phyloP scores from a whole-genome alignment of 805 yeast species.

The Spathaspora boniae region DNA sequence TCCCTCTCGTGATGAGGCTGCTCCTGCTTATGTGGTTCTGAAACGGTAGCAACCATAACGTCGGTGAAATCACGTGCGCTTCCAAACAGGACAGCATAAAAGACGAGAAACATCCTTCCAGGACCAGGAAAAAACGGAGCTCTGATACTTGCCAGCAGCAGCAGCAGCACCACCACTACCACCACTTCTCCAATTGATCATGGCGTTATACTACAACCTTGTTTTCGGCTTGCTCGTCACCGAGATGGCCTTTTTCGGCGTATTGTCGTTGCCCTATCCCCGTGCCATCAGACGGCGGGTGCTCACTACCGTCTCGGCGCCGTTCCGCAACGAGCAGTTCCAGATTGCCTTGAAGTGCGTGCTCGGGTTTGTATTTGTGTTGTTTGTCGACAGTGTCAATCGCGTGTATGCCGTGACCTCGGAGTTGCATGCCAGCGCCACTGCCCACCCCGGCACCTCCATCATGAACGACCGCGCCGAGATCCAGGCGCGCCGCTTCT shows the following conservation, averaged over 20 bases:
- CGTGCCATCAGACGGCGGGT: slow-evolving; percentile 65
- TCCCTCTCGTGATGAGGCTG: too few relatives aligned
- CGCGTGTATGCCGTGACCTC: slow-evolving; percentile 67
- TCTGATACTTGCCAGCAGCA: too few relatives aligned
- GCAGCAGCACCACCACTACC: too few relatives aligned
- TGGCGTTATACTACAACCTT: slow-evolving; percentile 44
- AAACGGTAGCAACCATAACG: too few relatives aligned
- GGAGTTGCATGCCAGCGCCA: slow-evolving; percentile 47
- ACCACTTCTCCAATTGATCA: slow-evolving; percentile 10
- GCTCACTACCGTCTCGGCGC: slow-evolving; percentile 58
- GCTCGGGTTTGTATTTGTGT: slow-evolving; percentile 74
- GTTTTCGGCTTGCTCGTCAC: slow-evolving; percentile 73
- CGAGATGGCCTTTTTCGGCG: slow-evolving; percentile 76
- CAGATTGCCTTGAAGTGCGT: slow-evolving; percentile 78
- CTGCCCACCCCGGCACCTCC: slow-evolving; percentile 16
- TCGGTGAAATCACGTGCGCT: too few relatives aligned
- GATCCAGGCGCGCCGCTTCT: slow-evolving; percentile 85
- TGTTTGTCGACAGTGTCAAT: slow-evolving; percentile 86
- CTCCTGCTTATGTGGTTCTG: too few relatives aligned
- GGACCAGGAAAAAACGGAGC: too few relatives aligned
- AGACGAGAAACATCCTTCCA: too few relatives aligned
- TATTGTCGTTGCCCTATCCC: slow-evolving; percentile 86
- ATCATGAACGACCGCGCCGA: slow-evolving; percentile 66
- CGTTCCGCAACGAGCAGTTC: slow-evolving; percentile 68
- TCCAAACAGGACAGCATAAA: too few relatives aligned